Percentiles rank a stretch among this genome's conserved stretches.
These are phyloP conservation scores for Lagenaria siceraria DNA, from an alignment of 306 rosid genomes.

Conservation along the genomic window DNA sequence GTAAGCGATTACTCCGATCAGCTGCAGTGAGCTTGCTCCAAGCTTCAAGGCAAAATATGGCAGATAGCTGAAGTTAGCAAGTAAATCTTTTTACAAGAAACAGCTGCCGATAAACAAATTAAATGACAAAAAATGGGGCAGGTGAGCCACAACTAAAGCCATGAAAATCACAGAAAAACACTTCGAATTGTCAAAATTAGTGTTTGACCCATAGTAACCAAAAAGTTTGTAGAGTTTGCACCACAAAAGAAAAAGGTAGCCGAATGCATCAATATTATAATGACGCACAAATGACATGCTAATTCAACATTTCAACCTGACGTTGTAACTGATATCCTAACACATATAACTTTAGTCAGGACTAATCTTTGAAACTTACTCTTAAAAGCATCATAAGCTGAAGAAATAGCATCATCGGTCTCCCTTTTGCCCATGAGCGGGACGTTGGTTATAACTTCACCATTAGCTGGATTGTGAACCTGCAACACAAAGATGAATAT, in stretches of 20 bases:
- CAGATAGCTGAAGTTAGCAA: not conserved
- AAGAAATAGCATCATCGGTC: slow-evolving; percentile 85
- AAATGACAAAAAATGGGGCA: not conserved
- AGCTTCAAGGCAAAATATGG: slow-evolving; percentile 30
- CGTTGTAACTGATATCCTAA: not conserved
- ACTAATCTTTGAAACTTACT: slow-evolving; percentile 30
- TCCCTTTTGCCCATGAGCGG: slow-evolving; percentile 84
- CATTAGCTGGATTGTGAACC: slow-evolving; percentile 89
- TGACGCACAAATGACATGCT: not conserved
- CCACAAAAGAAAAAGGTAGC: not conserved
- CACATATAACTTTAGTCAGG: not conserved
- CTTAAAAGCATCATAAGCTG: slow-evolving; percentile 59
- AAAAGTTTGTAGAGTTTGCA: not conserved
- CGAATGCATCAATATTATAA: not conserved
- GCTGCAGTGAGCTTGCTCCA: slow-evolving; percentile 89
- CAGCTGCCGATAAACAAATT: not conserved
- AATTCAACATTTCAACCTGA: not conserved
- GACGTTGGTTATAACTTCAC: slow-evolving; percentile 71
- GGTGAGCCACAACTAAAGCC: not conserved
- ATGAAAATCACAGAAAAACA: not conserved
- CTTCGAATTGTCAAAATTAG: not conserved
- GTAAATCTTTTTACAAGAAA: not conserved
- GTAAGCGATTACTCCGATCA: slow-evolving; percentile 67
- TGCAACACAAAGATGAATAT: slow-evolving; percentile 14
- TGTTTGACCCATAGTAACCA: not conserved